Evolutionary conservation across 306 rosid genomes (phyloP), one percentile per base, ranked within the genome.

Genomic region (Abrus pulchellus): DNA sequence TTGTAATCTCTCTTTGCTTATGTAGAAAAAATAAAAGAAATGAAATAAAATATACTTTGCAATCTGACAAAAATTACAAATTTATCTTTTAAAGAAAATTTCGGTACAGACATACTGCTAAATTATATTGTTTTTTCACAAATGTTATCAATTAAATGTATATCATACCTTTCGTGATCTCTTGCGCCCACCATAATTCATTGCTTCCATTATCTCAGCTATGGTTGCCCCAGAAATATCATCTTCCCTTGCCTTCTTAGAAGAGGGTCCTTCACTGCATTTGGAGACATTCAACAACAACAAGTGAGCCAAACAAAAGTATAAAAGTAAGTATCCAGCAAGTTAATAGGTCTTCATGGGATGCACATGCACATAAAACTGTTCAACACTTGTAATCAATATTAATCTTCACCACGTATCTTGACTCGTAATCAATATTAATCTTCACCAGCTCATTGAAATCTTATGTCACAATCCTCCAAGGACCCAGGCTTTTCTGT

Each of bases 161-260:
- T 66, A 59, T 5, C 68, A 43, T 83, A 93, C 96, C 96, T 88
- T 75, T 82, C 85, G 90, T 27, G 91, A 83, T 85, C 89, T 89
- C 88, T 88, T 90, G 52, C 86, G 87, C 71, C n/a, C 29, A 7
- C 97, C 92, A 78, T 59, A 81, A 82, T 87, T 84, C 90, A 92
- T 85, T 65, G 88, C 83, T 85, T 89, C 97, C 93, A 91, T 84
- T 61, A 89, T 72, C 83, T 92, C 97, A 78, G 88, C 92, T 73
- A 85, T 77, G 85, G 54, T 70, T 82, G 86, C 92, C 45, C 83
- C 92, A 14, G 90, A 55, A 57, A 85, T 70, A 68, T 89, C 93
- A n/a, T 89, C 92, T 68, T 74, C 86, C 81, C 90, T 88, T 3
- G 76, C 87, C 84, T 88, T 91, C 85, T 94, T 92, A n/a, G 56